Evolutionary conservation across 306 rosid species (phyloP), one percentile per base, ranked within the genome.

Genomic region (Luffa aegyptiaca): DNA sequence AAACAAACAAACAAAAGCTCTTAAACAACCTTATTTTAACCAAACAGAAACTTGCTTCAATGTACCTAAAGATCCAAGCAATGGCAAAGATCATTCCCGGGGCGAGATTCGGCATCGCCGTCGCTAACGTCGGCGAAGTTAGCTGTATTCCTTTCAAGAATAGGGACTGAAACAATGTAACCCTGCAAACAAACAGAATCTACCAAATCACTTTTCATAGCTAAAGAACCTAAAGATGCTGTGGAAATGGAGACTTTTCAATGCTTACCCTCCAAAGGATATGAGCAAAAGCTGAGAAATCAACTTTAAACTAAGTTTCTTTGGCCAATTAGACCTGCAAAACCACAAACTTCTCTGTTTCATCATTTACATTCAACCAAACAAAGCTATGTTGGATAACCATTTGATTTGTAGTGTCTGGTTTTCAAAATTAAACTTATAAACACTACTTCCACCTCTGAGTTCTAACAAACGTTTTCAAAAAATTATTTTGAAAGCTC

Each of bases 81-180:
- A 93, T 93, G 80, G 88, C 42, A 81, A 90, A 93, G 82, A 95
- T 93, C 77, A 95, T 85, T 18, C 91, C 99, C 0, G 99, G 99
- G 42, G 97, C 91, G 76, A 93, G 88, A 85, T 93, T 95, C 70
- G 97, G 97, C 99, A 91, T 95, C 66, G 99, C 93, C 8, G 97
- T 93, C 81, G 93, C 99, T 90, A 95, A 91, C 31, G 94, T 87
- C 48, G 97, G 96, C 2, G 99, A 93, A 75, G 96, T 90, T 61
- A 90, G 85, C 75, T 79, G 80, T 78, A 95, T 89, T 21, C 99
- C 99, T 80, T 89, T 88, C 4, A 95, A 84, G 56, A 87, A 84
- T 26, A 93, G 79, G 20, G 81, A 80, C 85, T 91, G 97, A 68
- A 95, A 90, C 80, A 92, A 84, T 72, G 88, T 83, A 75, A 88